Base-by-base conservation (phyloP, 306 rosid species). In the Pyrus betulifolia region DNA sequence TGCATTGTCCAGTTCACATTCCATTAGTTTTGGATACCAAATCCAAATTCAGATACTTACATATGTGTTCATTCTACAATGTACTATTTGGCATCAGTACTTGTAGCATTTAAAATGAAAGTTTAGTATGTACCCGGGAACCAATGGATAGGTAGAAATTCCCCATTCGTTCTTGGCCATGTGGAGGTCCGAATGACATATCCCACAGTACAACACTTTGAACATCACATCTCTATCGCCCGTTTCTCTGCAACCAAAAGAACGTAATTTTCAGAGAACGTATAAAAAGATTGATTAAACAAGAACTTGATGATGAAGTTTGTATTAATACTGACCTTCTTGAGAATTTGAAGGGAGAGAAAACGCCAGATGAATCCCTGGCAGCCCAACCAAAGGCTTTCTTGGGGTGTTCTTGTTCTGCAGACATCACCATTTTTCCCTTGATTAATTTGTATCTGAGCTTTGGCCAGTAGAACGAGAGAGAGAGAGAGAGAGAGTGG, bases 371-470 rank as follows among this genome's bases (percentile, higher is more conserved):
- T 19, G 77, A 11, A 15, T 82, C 82, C 55, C 69, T 61, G 15
- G 82, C 79, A 6, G 85, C 85, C 85, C 80, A 82, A 52, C 82
- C 79, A 21, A 78, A 69, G 5, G 85, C 79, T 54, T 82, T 74
- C 27, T 10, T 68, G 38, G 82, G 79, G 23, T 59, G 85, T 38
- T 82, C 72, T 33, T 38, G 40, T 4, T 69, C 76, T 40, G 76
- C 7, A 4, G 80, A 23, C 18, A 31, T 28, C 35, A 5, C 76
- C 59, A 75, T 49, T 30, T 27, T 25, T 1, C 54, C 54, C 54
- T 49, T 49, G 54, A 49, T 49, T 46, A 49, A 15, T 15, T 15
- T 2, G 19, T 14, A 49, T 2, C 0, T 0, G 19, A 4, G 19
- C 8, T 15, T 49, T 49, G 8, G 54, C 54, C 4, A 49, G 54